phyloP scores from a whole-genome alignment of 805 yeast genomes.

The Candida morakotiae region DNA sequence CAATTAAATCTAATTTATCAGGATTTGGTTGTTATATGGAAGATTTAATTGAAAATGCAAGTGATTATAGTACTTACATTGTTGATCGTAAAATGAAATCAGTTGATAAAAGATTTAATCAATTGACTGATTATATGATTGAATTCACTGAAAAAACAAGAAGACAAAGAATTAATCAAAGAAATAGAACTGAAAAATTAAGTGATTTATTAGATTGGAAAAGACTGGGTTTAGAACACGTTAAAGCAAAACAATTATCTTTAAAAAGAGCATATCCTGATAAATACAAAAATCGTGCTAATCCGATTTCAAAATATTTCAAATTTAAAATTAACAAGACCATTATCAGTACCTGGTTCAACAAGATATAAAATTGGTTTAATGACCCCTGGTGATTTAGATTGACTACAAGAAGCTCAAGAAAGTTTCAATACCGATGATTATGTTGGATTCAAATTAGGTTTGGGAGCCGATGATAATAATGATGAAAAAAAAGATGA shows the following conservation, averaged over 20 bases:
- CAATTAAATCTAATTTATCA: constrained; percentile 90
- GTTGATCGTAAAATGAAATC: constrained; percentile 92
- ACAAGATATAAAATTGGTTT: constrained; percentile 74
- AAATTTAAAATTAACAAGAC: constrained; percentile 76
- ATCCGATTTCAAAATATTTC: constrained; percentile 43
- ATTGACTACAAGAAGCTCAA: constrained; percentile 88
- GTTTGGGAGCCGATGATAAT: constrained; percentile 40
- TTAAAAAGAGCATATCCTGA: constrained; percentile 93
- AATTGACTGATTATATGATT: constrained; percentile 83
- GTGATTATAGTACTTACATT: constrained; percentile 94
- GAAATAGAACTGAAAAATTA: constrained; percentile 93
- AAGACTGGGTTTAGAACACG: constrained; percentile 95
- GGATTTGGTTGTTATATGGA: constrained; percentile 99
- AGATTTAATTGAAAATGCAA: constrained; percentile 88
- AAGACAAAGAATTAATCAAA: constrained; percentile 95
- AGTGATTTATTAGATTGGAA: constrained; percentile 95
- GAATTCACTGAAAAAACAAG: constrained; percentile 85
- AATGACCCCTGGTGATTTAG: constrained; percentile 98
- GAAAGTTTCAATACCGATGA: constrained; percentile 71
- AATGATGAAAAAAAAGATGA: constrained; percentile 35
- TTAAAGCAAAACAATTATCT: constrained; percentile 90
- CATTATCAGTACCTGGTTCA: constrained; percentile 95
- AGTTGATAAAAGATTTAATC: constrained; percentile 90
- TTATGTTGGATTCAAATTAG: constrained; percentile 57
- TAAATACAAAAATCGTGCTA: constrained; percentile 53